phyloP scores from a whole-genome alignment of 2,329 filamentous ascomycete genomes.

The Phaeosphaeriaceae sp. region DNA sequence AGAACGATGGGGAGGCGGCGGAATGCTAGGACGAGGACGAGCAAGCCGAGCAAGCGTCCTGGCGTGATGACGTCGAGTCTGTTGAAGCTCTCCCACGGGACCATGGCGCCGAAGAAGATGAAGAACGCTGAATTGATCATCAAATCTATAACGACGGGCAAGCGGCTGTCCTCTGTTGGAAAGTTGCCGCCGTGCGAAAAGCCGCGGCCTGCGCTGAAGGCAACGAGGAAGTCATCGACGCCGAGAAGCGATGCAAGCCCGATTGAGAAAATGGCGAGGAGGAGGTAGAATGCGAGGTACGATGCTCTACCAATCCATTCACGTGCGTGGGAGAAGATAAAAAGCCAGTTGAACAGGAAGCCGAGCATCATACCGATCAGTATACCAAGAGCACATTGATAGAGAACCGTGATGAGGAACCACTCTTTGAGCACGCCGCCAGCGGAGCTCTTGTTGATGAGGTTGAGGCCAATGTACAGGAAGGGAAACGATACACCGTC shows the following conservation, averaged over 20 bases:
- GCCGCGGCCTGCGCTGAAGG: conserved; percentile 62
- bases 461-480: conserved; percentile 60
- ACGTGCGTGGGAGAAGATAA: conserved; percentile 55
- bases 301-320: conserved; percentile 58
- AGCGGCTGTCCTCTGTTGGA: conserved; percentile 52
- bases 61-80: conserved; percentile 48
- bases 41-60: conserved; percentile 52
- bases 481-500: conserved; percentile 65
- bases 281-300: conserved; percentile 63
- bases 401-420: conserved; percentile 62
- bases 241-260: conserved; percentile 61
- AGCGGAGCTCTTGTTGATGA: conserved; percentile 49
- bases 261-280: conserved; percentile 60
- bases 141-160: conserved; percentile 62
- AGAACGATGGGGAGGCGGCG: conserved; percentile 61
- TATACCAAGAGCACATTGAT: conserved; percentile 61
- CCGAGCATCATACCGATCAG: conserved; percentile 58
- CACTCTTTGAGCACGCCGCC: conserved; percentile 57
- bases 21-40: conserved; percentile 59
- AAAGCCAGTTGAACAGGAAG: conserved; percentile 54
- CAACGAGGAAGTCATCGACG: conserved; percentile 63
- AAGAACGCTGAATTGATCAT: conserved; percentile 64
- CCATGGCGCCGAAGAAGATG: conserved; percentile 63
- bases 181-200: conserved; percentile 64
- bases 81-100: conserved; percentile 59